Base-by-base conservation (phyloP, 2,329 filamentous ascomycete species). In the Magnaporthales sp. region DNA sequence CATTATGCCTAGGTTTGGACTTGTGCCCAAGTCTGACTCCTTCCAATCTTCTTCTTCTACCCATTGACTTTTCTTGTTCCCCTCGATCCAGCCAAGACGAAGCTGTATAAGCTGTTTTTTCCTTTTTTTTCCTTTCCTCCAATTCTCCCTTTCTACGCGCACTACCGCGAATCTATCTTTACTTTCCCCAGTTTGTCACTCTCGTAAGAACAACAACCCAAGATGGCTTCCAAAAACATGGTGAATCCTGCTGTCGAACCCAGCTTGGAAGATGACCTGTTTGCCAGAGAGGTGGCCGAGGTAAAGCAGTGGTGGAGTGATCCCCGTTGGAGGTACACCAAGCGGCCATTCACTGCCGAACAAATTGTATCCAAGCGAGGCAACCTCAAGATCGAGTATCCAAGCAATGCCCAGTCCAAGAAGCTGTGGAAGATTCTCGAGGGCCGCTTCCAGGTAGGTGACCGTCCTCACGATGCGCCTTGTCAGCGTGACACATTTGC, bases 311-410 rank as follows among this genome's bases (percentile, higher is more conserved):
- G 95, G 95, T 99, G 95, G 95, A 85, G 83, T 66, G 91, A 96
- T 73, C 87, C 92, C 67, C 86, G 95, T 84, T 99, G 95, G 95
- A 86, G 91, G 76, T 87, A 92, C 79, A 99, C 95, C 73, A 93
- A 91, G 81, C 86, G 95, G 67, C 89, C 95, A 27, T 99, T 95
- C 78, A 97, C 93, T 4, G 93, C 95, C 32, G 95, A 98, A 84
- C 91, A 96, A 81, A 98, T 99, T 75, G 95, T 96, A 70, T 89
- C 91, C 65, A 99, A 99, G 86, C 86, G 95, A 75, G 95, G 95
- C 67, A 93, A 91, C 74, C 82, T 99, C 73, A 92, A 90, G 80
- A 90, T 98, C 73, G 86, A 96, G 70, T 98, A 98, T 77, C 90
- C 95, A 24, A 95, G 93, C 81, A 96, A 96, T 77, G 82, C 81